phyloP scores from a whole-genome alignment of 768 basidiomycete species.

The Phanerochaete carnosa region DNA sequence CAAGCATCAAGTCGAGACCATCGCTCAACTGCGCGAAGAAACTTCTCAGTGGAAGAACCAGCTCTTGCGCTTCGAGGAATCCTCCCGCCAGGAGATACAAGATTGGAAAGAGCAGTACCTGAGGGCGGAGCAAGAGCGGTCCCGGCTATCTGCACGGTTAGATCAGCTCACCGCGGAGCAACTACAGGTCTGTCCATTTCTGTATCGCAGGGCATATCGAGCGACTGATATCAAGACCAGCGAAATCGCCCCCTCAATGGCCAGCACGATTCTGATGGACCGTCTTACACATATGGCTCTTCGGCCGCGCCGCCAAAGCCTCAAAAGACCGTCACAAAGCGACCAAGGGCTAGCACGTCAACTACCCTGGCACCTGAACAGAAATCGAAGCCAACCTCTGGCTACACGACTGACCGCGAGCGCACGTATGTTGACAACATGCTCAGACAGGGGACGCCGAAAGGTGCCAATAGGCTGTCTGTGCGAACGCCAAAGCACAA shows the following conservation, averaged over 20 bases:
- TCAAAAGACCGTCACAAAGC: background rate
- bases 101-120: conserved; percentile 83
- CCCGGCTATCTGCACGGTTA: conserved; percentile 49
- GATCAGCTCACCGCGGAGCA: conserved; percentile 56
- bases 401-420: conserved; percentile 2
- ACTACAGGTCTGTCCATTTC: conserved; percentile 21
- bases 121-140: conserved; percentile 68
- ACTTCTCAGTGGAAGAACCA: conserved; percentile 73
- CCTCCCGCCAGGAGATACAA: conserved; percentile 45
- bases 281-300: background rate
- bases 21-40: conserved; percentile 61
- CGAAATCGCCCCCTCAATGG: background rate
- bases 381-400: background rate
- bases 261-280: background rate
- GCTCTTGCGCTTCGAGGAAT: conserved; percentile 42
- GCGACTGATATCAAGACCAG: background rate
- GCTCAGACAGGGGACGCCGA: background rate
- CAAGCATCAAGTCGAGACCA: conserved; percentile 56
- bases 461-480: background rate
- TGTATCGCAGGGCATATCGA: background rate
- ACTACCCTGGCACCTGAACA: background rate
- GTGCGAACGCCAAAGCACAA: background rate
- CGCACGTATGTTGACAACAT: conserved; percentile 6
- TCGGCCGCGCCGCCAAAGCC: background rate
- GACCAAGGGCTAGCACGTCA: background rate